These are phyloP conservation scores for Huntiella omanensis DNA, from an alignment of 2,329 filamentous ascomycete species.

Conservation along the genomic window DNA sequence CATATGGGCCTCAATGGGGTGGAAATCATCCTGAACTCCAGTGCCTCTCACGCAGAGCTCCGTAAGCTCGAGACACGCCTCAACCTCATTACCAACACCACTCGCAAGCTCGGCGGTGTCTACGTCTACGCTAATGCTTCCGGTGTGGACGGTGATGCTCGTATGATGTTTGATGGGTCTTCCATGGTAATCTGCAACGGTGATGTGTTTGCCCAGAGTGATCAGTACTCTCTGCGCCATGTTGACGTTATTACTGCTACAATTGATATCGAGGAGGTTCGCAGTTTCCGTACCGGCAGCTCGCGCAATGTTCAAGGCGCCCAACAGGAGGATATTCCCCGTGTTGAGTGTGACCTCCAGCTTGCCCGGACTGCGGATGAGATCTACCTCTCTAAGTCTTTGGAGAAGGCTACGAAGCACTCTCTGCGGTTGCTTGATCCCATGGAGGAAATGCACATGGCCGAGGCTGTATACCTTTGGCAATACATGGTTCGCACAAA, in stretches of 20 bases:
- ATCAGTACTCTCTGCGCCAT: constrained; percentile 42
- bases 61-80: constrained; percentile 47
- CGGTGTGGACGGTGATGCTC: constrained; percentile 16
- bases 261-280: constrained; percentile 52
- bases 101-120: constrained; percentile 39
- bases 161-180: constrained; percentile 22
- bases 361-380: constrained; percentile 14
- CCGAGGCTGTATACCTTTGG: constrained; percentile 25
- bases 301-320: constrained; percentile 41
- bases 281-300: constrained; percentile 36
- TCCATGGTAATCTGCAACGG: constrained; percentile 31
- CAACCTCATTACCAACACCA: constrained; percentile 47
- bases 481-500: constrained; percentile 34
- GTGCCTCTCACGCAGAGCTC: constrained; percentile 27
- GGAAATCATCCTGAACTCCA: constrained; percentile 17
- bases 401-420: constrained; percentile 12
- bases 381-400: constrained; percentile 17
- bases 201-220: constrained; percentile 40
- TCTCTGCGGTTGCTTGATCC: constrained; percentile 15
- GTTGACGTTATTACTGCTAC: constrained; percentile 50
- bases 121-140: constrained; percentile 27
- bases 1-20: constrained; percentile 48
- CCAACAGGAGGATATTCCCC: constrained; percentile 17
- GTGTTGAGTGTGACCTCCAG: constrained; percentile 17
- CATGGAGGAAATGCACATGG: constrained; percentile 19